Base-by-base conservation (phyloP, 2,329 filamentous ascomycete genomes). In the Harringtonia aguacate region DNA sequence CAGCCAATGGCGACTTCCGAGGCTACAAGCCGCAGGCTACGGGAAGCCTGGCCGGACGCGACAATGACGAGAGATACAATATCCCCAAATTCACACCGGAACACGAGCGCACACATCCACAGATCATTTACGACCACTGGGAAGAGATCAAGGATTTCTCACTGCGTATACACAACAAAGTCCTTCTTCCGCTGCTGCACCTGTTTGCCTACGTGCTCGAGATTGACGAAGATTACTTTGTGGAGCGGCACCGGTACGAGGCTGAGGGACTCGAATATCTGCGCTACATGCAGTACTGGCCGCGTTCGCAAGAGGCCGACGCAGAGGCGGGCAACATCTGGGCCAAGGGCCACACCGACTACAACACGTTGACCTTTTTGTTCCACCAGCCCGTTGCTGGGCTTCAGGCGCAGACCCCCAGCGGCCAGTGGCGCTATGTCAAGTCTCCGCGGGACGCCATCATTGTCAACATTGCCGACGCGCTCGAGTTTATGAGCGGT, bases 41-140 rank as follows among this genome's bases (percentile, higher is more conserved):
- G 4, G 34, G 41, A 15, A 35, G 5, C 4, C 36, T 38, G 6
- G 62, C 66, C 2, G 57, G 66, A 44, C 61, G 53, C 22, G 73
- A 79, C 50, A 77, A 77, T 48, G 63, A 75, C 31, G 69, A 79
- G 50, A 69, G 77, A 2, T 78, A 71, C 61, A 77, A 78, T 51
- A 68, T 77, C 9, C 70, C 72, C 39, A 79, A 79, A 47, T 77
- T 75, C 50, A 66, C 64, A 13, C 56, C 59, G 3, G 56, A 65
- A 44, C 66, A 69, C 50, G 54, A 62, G 14, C 62, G 67, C 8
- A 48, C 57, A 14, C 69, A 73, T 12, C 70, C 70, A 0, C 55
- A 63, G 0, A 50, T 75, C 0, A 53, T 79, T 0, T 53, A 62
- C 29, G 61, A 66, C 0, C 61, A 75, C 46, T 61, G 72, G 17